These are phyloP conservation scores for Hypoxylon fuscum DNA, from an alignment of 495 filamentous ascomycete genomes.

Conservation along the genomic window DNA sequence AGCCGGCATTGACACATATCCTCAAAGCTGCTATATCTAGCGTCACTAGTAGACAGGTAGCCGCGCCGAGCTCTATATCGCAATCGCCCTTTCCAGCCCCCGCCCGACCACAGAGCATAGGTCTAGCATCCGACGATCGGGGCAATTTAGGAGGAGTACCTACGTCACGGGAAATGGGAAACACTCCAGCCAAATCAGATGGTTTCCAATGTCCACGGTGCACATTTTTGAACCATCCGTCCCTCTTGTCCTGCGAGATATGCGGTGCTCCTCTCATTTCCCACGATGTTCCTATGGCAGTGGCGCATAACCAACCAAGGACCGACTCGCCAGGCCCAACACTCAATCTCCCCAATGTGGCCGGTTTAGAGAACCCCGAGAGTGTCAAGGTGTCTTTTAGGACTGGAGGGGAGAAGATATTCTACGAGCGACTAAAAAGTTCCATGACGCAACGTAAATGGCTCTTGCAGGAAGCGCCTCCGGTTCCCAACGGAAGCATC, in stretches of 20 bases:
- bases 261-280: conserved; percentile 81
- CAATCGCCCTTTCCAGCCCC: conserved; percentile 25
- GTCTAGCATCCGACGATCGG: conserved; percentile 11
- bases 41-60: conserved; percentile 62
- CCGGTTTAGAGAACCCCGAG: conserved; percentile 68
- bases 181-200: conserved; percentile 8
- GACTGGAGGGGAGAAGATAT: conserved; percentile 85
- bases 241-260: conserved; percentile 85
- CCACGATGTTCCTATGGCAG: conserved; percentile 56
- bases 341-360: conserved; percentile 50
- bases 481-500: conserved; percentile 80
- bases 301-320: conserved; percentile 53
- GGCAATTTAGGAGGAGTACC: conserved; percentile 6
- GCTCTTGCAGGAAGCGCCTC: conserved; percentile 92
- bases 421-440: conserved; percentile 86
- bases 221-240: conserved; percentile 94
- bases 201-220: conserved; percentile 83
- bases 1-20: conserved; percentile 80
- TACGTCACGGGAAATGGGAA: conserved; percentile 1
- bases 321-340: conserved; percentile 83
- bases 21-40: conserved; percentile 84
- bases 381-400: conserved; percentile 92
- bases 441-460: conserved; percentile 94
- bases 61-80: conserved; percentile 18
- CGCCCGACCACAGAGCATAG: conserved; percentile 19